phyloP scores from a whole-genome alignment of 495 filamentous ascomycete genomes.

The Xylaria nigripes region DNA sequence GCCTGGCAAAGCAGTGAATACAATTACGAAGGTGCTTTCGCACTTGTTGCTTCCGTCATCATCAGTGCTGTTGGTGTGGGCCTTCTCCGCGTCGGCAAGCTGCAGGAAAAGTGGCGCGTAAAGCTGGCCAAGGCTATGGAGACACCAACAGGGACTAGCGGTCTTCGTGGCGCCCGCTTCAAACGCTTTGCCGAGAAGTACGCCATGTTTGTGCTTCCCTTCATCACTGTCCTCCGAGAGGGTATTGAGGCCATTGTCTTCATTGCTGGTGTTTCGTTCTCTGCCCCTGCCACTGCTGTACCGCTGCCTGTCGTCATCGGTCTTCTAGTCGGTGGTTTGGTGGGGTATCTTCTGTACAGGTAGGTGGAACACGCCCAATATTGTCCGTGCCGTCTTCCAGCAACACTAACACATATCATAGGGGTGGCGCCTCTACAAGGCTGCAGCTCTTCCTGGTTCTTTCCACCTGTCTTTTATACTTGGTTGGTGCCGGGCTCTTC shows the following conservation, averaged over 20 bases:
- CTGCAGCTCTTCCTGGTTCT: conserved; percentile 72
- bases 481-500: conserved; percentile 78
- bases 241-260: conserved; percentile 78
- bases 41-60: conserved; percentile 61
- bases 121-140: conserved; percentile 66
- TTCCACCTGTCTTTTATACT: conserved; percentile 77
- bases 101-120: conserved; percentile 76
- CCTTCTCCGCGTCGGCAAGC: conserved; percentile 71
- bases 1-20: conserved; percentile 58
- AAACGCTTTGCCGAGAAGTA: conserved; percentile 68
- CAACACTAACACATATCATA: conserved; percentile 15
- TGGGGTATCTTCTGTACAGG: conserved; percentile 73
- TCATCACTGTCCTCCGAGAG: conserved; percentile 76
- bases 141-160: conserved; percentile 35
- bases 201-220: conserved; percentile 72
- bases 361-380: conserved; percentile 34
- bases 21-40: conserved; percentile 72
- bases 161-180: conserved; percentile 30
- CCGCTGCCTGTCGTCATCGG: conserved; percentile 67
- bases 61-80: conserved; percentile 73
- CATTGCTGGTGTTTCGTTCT: conserved; percentile 69
- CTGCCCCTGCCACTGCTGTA: conserved; percentile 63
- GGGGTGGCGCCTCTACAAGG: conserved; percentile 47
- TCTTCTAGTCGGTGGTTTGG: conserved; percentile 49
- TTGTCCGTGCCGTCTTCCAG: neutral